Conservation (phyloP, 2,329 filamentous ascomycete genomes). For the Pestalotiopsis sp. region DNA sequence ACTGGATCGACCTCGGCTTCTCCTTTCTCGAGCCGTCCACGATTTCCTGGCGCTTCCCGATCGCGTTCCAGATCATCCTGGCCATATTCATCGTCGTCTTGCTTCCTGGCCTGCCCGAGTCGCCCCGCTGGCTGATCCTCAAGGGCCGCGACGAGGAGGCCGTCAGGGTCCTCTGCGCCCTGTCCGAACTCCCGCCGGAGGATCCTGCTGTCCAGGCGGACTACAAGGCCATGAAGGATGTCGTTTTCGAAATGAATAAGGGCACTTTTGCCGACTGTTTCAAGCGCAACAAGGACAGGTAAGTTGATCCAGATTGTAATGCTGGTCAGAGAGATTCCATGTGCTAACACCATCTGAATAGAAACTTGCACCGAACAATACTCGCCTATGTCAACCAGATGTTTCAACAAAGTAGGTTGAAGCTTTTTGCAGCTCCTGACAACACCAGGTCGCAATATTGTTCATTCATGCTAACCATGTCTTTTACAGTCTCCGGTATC, state of each 20-base stretch:
- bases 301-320: too few species aligned
- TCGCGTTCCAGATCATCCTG: constrained; percentile 8
- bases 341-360: neutral
- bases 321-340: neutral
- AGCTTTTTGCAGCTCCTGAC: too few species aligned
- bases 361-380: constrained; percentile 4
- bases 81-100: constrained; percentile 5
- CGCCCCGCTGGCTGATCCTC: constrained; percentile 9
- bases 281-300: constrained; percentile 8
- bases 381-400: constrained; percentile 10
- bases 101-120: constrained; percentile 3
- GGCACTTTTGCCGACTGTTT: constrained; percentile 8
- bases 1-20: constrained; percentile 13
- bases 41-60: constrained; percentile 9
- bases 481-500: constrained; percentile 21
- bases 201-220: neutral
- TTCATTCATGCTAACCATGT: constrained; percentile 11
- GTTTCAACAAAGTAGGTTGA: constrained; percentile 9
- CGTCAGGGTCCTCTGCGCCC: constrained; percentile 4
- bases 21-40: constrained; percentile 10
- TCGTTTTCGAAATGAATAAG: constrained; percentile 3
- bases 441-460: too few species aligned
- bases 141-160: constrained; percentile 8
- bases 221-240: constrained; percentile 10
- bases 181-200: constrained; percentile 1